A percentile compares a stretch with the other conserved stretches of the same genome.
phyloP scores from a whole-genome alignment of 2,329 filamentous ascomycete species.

The Madurella mycetomatis region DNA sequence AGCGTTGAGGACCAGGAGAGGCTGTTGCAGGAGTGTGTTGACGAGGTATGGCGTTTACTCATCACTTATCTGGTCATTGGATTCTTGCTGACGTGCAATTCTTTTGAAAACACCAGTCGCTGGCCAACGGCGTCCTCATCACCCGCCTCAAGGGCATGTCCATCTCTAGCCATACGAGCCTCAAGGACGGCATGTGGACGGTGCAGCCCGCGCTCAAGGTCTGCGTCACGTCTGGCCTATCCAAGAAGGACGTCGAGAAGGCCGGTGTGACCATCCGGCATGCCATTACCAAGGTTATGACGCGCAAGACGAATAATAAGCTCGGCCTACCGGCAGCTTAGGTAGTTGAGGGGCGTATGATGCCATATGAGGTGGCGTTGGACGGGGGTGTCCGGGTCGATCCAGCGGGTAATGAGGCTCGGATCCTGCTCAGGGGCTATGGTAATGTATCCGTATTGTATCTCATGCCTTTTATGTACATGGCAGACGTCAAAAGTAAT shows the following conservation, averaged over 20 bases:
- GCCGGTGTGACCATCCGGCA: constrained; percentile 83
- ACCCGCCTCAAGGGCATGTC: constrained; percentile 79
- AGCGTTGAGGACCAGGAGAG: constrained; percentile 74
- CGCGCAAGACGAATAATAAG: constrained; percentile 52
- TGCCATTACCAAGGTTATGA: constrained; percentile 90
- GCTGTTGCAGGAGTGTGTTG: constrained; percentile 85
- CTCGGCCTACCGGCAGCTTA: constrained; percentile 33
- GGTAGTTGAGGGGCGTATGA: background rate
- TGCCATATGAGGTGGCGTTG: background rate
- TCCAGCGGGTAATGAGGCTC: background rate
- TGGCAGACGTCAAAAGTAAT: too few species aligned
- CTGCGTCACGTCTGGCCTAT: constrained; percentile 80
- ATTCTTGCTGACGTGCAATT: background rate
- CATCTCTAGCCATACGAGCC: constrained; percentile 56
- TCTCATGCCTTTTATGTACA: too few species aligned
- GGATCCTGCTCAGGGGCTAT: background rate
- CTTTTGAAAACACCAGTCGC: constrained; percentile 47
- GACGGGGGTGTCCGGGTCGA: background rate
- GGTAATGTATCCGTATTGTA: too few species aligned
- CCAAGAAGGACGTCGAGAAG: constrained; percentile 94
- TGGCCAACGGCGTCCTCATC: constrained; percentile 85
- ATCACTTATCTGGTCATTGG: background rate
- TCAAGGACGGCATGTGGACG: constrained; percentile 65
- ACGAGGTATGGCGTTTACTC: constrained; percentile 66
- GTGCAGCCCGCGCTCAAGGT: constrained; percentile 83